A percentile compares a stretch with the other conserved stretches of the same genome.
These are phyloP conservation scores for Rauvolfia tetraphylla DNA, from an alignment of 257 asterid species.

Conservation along the genomic window DNA sequence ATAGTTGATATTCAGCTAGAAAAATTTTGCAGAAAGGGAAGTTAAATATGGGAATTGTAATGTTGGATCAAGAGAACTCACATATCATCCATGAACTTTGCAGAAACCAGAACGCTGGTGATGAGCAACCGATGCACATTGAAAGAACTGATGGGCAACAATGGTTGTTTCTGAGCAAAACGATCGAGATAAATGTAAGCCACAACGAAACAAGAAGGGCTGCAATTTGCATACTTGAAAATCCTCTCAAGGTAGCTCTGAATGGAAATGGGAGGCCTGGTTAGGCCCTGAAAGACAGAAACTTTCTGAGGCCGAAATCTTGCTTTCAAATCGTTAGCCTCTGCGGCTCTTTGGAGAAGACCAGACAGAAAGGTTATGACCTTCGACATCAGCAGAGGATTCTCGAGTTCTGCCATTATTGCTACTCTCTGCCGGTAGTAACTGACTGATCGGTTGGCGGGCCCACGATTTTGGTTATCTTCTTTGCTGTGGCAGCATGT, in stretches of 20 bases:
- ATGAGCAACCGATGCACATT: constrained; percentile 71
- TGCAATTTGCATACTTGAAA: constrained; percentile 69
- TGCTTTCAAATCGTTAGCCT: constrained; percentile 34
- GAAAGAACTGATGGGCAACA: constrained; percentile 52
- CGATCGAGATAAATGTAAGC: constrained; percentile 75
- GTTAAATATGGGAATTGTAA: too few relatives aligned
- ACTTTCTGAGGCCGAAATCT: constrained; percentile 17
- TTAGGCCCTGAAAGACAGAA: constrained; percentile 54
- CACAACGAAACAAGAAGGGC: constrained; percentile 56
- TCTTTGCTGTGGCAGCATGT: not conserved
- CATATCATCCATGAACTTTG: constrained; percentile 81
- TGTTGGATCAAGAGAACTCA: constrained; percentile 29
- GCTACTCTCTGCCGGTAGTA: not conserved
- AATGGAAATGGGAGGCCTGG: constrained; percentile 50
- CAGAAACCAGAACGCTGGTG: constrained; percentile 61
- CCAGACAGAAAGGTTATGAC: constrained; percentile 35
- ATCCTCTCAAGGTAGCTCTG: constrained; percentile 57
- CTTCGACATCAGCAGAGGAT: constrained; percentile 30
- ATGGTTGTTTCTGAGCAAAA: constrained; percentile 50
- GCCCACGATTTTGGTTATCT: not conserved
- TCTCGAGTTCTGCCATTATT: constrained; percentile 47
- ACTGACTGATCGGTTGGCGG: not conserved
- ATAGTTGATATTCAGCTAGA: too few relatives aligned
- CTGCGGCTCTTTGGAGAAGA: constrained; percentile 44
- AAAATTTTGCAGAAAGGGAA: not conserved